A percentile compares a stretch with the other conserved stretches of the same genome.
These are phyloP conservation scores for Aquanectria penicillioides DNA, from an alignment of 2,329 filamentous ascomycete genomes.

Conservation along the genomic window DNA sequence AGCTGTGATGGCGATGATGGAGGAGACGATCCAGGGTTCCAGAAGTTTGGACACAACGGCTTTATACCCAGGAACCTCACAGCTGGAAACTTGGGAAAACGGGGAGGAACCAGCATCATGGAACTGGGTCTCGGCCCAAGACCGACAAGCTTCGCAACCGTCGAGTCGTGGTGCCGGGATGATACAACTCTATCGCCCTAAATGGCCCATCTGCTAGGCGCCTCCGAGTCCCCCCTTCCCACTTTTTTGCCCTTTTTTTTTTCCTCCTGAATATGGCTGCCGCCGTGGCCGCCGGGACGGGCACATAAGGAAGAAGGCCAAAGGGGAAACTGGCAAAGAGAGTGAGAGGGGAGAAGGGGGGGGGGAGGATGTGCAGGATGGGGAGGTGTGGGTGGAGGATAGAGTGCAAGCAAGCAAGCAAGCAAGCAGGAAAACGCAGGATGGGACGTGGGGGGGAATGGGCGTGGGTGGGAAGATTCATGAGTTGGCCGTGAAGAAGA, in stretches of 20 bases:
- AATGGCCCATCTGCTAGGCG: conserved; percentile 1
- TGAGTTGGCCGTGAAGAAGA: background rate
- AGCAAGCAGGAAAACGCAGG: background rate
- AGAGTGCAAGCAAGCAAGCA: too few species aligned
- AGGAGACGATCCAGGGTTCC: conserved; percentile 23
- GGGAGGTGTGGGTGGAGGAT: background rate
- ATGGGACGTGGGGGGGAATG: conserved; percentile 1
- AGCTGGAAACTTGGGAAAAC: conserved; percentile 7
- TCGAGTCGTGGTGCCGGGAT: conserved; percentile 32
- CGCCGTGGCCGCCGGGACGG: conserved; percentile 18
- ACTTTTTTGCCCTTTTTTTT: conserved; percentile 30
- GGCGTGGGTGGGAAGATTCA: background rate
- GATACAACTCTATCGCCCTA: conserved; percentile 8
- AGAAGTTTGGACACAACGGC: conserved; percentile 40
- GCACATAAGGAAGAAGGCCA: conserved; percentile 6
- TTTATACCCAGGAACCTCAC: conserved; percentile 36
- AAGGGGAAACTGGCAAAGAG: conserved; percentile 7
- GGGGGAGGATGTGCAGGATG: background rate
- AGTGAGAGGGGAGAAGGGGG: background rate
- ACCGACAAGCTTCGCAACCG: conserved; percentile 35
- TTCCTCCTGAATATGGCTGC: conserved; percentile 21
- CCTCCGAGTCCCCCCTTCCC: background rate
- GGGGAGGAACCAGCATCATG: conserved; percentile 32
- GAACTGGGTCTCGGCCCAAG: conserved; percentile 32
- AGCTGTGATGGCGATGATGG: conserved; percentile 1